Base-by-base conservation (phyloP, 2,329 filamentous ascomycete genomes). In the Epichloe festucae region DNA sequence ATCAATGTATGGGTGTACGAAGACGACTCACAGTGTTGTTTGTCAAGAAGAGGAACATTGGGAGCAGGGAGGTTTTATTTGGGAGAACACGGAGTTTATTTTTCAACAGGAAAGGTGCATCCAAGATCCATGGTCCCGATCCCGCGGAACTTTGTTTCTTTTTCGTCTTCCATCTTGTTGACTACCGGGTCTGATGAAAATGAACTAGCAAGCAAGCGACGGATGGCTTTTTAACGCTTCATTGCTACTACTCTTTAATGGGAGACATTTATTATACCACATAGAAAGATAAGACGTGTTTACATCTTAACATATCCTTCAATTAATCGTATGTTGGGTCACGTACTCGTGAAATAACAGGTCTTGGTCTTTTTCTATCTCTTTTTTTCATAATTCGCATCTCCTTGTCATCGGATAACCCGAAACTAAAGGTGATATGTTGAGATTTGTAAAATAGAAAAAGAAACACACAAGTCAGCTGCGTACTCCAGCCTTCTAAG, bases 221-320 rank as follows among this genome's bases (percentile, higher is more conserved):
- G 27, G 10, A 31, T 31, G 27, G 27, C 10, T 31, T 11, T 4
- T 31, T 3, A 8, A 31, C 27, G 27, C 27, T 23, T 42, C 19
- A 12, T 7, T 21, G 2, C 17, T 52, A 23, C 45, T 49, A 41
- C 27, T 52, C 43, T 55, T 50, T 53, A 19, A 49, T 43, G 12
- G n/a, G 6, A 44, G 27, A 7, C 41, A 15, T 23, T 17, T 23
- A 5, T 42, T 42, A 23, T 12, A 21, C 17, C 19, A 21, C 17
- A 42, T 42, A 2, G 36, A n/a, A 11, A 31, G 27, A 11, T 31
- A 4, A 31, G 27, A 10, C 10, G 27, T 31, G 27, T 8, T 31
- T 31, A 31, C 1, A 31, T 31, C 4, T 31, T 4, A 31, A 31
- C 3, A 31, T 31, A 10, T 31, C 8, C 27, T 31, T 10, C 3